Conservation (phyloP, 306 rosid species). For the Castanea crenata region DNA sequence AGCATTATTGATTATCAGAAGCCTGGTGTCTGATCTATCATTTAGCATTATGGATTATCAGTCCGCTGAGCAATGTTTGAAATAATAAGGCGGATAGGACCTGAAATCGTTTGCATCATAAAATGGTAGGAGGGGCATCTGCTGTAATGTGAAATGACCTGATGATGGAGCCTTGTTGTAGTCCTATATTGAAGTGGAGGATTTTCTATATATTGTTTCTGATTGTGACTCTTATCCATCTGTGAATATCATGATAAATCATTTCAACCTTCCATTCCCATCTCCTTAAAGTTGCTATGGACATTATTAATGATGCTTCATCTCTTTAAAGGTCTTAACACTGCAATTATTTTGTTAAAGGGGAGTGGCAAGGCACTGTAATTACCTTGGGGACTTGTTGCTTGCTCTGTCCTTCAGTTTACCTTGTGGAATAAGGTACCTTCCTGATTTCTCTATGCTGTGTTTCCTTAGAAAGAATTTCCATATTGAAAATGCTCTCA, state of each 20-base stretch:
- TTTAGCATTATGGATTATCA: background rate
- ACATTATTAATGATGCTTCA: constrained; percentile 18
- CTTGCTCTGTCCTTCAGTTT: constrained; percentile 93
- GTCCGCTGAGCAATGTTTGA: background rate
- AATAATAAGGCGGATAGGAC: background rate
- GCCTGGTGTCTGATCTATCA: background rate
- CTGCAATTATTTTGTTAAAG: constrained; percentile 37
- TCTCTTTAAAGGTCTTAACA: constrained; percentile 17
- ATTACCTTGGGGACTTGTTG: constrained; percentile 92
- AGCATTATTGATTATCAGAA: background rate
- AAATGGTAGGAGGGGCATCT: constrained; percentile 1
- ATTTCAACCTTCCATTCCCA: background rate
- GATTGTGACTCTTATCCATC: background rate
- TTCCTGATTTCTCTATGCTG: constrained; percentile 7
- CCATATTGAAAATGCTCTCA: constrained; percentile 6
- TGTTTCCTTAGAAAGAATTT: background rate
- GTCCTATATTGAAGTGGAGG: background rate
- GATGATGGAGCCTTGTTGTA: background rate
- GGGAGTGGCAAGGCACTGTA: constrained; percentile 94
- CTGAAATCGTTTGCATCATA: background rate
- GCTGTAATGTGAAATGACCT: background rate
- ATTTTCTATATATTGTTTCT: background rate
- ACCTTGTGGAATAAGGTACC: constrained; percentile 91
- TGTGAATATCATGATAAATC: background rate
- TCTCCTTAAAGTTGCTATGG: background rate